Conservation (phyloP, 2,329 filamentous ascomycete species). For the Apiospora phragmitis region DNA sequence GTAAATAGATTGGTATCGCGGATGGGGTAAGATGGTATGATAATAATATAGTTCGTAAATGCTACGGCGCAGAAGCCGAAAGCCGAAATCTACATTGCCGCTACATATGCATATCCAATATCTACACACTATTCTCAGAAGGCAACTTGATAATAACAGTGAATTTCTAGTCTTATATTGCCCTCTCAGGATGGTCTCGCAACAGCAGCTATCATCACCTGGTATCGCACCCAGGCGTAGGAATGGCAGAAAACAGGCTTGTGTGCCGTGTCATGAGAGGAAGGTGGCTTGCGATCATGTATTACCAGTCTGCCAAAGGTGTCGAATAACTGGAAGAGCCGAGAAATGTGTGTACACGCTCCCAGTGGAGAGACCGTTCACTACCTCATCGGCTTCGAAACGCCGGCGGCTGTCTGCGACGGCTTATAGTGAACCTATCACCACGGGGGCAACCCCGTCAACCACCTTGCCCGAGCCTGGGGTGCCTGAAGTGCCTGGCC, state of each 20-base stretch:
- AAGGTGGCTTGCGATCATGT: slow-evolving; percentile 18
- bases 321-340: slow-evolving; percentile 9
- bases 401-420: background rate
- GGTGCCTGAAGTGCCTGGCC: background rate
- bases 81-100: background rate
- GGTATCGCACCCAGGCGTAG: background rate
- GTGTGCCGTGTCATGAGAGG: slow-evolving; percentile 14
- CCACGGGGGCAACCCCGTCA: background rate
- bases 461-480: background rate
- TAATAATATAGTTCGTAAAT: too few relatives aligned
- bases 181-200: background rate
- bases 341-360: slow-evolving; percentile 12
- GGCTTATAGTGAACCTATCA: background rate
- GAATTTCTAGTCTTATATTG: background rate
- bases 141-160: background rate
- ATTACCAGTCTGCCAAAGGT: slow-evolving; percentile 15
- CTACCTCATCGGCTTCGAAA: background rate
- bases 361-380: background rate
- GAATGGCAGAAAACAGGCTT: slow-evolving; percentile 17
- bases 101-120: background rate
- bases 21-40: background rate
- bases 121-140: background rate
- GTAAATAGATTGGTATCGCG: background rate
- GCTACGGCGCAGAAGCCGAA: background rate
- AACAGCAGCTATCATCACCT: background rate